Conservation (phyloP, 208 protist species). For the Naegleria fowleri region DNA sequence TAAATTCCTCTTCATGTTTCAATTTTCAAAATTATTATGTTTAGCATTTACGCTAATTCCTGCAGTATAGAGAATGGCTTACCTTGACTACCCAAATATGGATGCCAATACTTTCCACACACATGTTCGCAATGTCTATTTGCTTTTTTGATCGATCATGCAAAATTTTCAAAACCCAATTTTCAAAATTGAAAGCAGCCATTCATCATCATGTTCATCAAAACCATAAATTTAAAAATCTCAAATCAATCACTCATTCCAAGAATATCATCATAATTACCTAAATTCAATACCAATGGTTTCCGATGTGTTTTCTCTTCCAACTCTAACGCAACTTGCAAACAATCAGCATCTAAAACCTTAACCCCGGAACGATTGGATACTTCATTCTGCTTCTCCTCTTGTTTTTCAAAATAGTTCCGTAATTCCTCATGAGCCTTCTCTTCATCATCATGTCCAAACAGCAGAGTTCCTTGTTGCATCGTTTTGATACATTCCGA, state of each 20-base stretch:
- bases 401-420: neutral
- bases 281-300: neutral
- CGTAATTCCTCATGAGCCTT: neutral
- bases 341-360: neutral
- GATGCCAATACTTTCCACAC: neutral
- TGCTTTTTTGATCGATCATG: neutral
- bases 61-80: too few relatives aligned
- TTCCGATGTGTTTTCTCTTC: neutral
- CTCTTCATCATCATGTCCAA: neutral
- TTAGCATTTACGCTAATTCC: too few relatives aligned
- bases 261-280: neutral
- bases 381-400: too few relatives aligned
- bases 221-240: neutral
- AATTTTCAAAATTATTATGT: too few relatives aligned
- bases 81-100: neutral
- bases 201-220: too few relatives aligned
- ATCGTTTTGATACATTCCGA: neutral
- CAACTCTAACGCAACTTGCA: neutral
- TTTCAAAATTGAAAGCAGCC: too few relatives aligned
- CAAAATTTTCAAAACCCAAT: too few relatives aligned
- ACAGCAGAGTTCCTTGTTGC: neutral
- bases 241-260: neutral
- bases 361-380: neutral
- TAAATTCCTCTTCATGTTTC: neutral
- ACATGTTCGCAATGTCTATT: neutral